Percentiles rank a stretch among this genome's conserved stretches.
phyloP scores from a whole-genome alignment of 352 stramenopile species.

The Phytopythium oedochilum region DNA sequence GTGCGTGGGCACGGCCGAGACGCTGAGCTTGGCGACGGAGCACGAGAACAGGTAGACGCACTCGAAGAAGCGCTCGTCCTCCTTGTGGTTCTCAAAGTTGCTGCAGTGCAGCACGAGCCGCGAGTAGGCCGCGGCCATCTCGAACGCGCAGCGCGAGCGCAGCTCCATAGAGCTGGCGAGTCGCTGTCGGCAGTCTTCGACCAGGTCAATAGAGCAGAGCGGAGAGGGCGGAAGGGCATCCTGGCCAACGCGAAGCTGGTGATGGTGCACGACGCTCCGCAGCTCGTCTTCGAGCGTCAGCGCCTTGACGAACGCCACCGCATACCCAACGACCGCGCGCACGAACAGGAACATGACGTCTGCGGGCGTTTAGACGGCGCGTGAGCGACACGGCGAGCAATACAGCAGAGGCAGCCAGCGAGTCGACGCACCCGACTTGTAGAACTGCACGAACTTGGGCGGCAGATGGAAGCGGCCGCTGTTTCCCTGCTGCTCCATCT shows the following conservation, averaged over 20 bases:
- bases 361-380: constrained; percentile 4
- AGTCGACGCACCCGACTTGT: constrained; percentile 32
- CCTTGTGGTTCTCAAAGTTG: constrained; percentile 81
- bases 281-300: constrained; percentile 45
- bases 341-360: constrained; percentile 76
- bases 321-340: constrained; percentile 58
- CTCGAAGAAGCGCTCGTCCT: constrained; percentile 81
- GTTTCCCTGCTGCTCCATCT: constrained; percentile 53
- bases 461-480: constrained; percentile 49
- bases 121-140: constrained; percentile 53
- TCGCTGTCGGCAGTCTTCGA: constrained; percentile 20
- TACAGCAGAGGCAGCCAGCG: not conserved
- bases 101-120: constrained; percentile 75
- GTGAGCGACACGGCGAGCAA: not conserved
- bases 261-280: constrained; percentile 17
- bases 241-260: constrained; percentile 19
- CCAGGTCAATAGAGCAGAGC: not conserved
- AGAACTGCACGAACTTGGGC: constrained; percentile 65
- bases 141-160: constrained; percentile 21
- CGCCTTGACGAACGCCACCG: constrained; percentile 52
- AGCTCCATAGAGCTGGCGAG: constrained; percentile 22
- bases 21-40: constrained; percentile 62
- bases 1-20: constrained; percentile 27
- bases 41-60: constrained; percentile 79
- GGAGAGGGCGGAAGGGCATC: not conserved